Evolutionary conservation across 768 basidiomycete genomes (phyloP).

Genomic region (Auricularia sp.): DNA sequence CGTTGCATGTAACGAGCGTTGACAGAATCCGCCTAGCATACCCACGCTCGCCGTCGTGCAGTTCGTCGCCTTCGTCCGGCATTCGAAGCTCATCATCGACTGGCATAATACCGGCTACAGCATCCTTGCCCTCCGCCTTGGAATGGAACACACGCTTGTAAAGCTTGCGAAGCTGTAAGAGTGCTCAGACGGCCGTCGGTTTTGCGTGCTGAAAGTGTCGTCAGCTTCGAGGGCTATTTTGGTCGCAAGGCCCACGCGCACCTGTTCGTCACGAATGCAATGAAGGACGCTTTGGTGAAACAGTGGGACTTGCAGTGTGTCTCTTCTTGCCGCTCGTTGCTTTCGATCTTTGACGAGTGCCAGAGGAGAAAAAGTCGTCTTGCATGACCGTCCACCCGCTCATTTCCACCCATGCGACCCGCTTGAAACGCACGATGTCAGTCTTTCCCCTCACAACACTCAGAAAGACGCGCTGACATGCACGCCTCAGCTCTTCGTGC

Average conservation of each 20-base stretch:
- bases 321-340: background rate
- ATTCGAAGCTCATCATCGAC: conserved; percentile 87
- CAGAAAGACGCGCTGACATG: background rate
- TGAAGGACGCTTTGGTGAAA: conserved; percentile 58
- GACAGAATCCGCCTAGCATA: conserved; percentile 91
- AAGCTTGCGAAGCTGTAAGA: conserved; percentile 61
- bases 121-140: conserved; percentile 78
- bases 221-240: conserved; percentile 76
- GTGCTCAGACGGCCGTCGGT: conserved; percentile 3
- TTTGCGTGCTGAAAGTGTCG: background rate
- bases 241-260: conserved; percentile 79
- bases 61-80: conserved; percentile 53
- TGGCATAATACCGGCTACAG: conserved; percentile 99
- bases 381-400: conserved; percentile 84
- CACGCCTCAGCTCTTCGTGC: conserved; percentile 21
- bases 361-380: conserved; percentile 69
- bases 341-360: conserved; percentile 3
- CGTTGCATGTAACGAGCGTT: conserved; percentile 1
- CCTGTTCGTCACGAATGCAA: conserved; percentile 84
- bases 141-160: conserved; percentile 57
- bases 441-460: conserved; percentile 3
- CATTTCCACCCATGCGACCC: conserved; percentile 67
- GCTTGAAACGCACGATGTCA: conserved; percentile 68
- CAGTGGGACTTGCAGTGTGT: conserved; percentile 73
- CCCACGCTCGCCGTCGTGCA: conserved; percentile 85